Base-by-base conservation (phyloP, 1,284 basidiomycete genomes). In the Veloboletus limbatus region DNA sequence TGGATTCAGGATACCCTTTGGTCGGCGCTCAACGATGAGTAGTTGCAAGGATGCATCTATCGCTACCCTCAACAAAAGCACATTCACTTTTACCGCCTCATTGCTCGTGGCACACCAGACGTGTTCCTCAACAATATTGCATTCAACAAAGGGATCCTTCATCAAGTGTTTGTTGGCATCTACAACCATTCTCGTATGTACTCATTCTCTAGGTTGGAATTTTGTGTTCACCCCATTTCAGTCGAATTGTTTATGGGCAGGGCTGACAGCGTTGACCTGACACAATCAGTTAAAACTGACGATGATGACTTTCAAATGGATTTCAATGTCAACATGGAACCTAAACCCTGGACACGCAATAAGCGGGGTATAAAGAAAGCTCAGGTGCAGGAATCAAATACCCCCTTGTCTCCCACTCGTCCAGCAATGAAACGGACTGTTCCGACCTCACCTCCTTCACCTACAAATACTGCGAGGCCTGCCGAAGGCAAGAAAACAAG, bases 11-110 rank as follows among this genome's bases (percentile, higher is more conserved):
- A 57, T 9, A 54, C 47, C 0, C 14, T 45, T 0, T 57, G 55
- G 48, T 57, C 52, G 0, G 37, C 47, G 0, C 27, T 54, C 0
- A 43, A 55, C 0, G 45, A 55, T 3, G 35, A 55, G 9, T 47
- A 55, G 16, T 6, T 55, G 3, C 16, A 14, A 0, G 47, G 45
- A 0, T 17, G 22, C 0, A 43, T 55, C 0, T 51, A 51, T 9
- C 21, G 32, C 0, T 55, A 22, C 11, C 43, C 52, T 0, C 52
- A 55, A 8, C 28, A 32, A 2, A 55, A 55, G 8, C 6, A 6
- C 0, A 37, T 55, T 6, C 30, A 34, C 0, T 28, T 57, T 10
- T 57, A 57, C n/a, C n/a, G 25, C 1, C 32, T 55, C 0, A 16
- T 57, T 0, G 38, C 40, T 0, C 2, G 21, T 3, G 26, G 18